Evolutionary conservation across 768 basidiomycete species (phyloP), one percentile per base, ranked within the genome.

Genomic region (Nidularia sp.): DNA sequence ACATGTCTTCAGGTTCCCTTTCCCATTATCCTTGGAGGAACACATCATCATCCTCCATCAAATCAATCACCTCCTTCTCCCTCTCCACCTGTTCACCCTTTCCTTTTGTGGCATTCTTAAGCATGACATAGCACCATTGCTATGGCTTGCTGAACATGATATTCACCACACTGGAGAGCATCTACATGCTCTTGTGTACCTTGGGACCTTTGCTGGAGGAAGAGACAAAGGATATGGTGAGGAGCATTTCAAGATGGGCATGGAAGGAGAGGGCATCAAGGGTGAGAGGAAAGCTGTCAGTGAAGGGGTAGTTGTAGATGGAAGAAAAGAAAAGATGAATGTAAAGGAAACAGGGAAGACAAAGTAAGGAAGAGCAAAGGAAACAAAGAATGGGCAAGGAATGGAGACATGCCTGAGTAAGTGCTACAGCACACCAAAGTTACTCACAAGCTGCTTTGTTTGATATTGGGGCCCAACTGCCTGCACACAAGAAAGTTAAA

Each of bases 251-350:
- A 43, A 98, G 82, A 67, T 94, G 97, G 0, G 85, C 84, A 53
- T 95, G 87, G 66, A 97, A 98, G 31, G 89, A 86, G 18, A 98
- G 79, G 4, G 93, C 78, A 61, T 98, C 95, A 62, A 96, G 95
- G 1, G 89, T 85, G 42, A 99, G 73, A 8, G 98, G 80, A 65
- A 90, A 95, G 45, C 88, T 92, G 18, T 18, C 18, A 18, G 18
- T 18, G 18, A 18, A 18, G 18, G 18, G 18, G 18, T 18, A 18
- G 18, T 18, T 18, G 18, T 18, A 18, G 18, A 18, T 18, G 18
- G 18, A 18, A 18, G 18, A 18, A 18, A 18, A 18, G 18, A 18
- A 18, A 18, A 18, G 18, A 18, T 18, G 18, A 18, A 18, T 18
- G 18, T 18, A 18, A 18, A 18, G 18, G 18, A 18, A 18, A 18